These are phyloP conservation scores for Fusarium ambrosium DNA, from an alignment of 2,329 filamentous ascomycete species.

Conservation along the genomic window DNA sequence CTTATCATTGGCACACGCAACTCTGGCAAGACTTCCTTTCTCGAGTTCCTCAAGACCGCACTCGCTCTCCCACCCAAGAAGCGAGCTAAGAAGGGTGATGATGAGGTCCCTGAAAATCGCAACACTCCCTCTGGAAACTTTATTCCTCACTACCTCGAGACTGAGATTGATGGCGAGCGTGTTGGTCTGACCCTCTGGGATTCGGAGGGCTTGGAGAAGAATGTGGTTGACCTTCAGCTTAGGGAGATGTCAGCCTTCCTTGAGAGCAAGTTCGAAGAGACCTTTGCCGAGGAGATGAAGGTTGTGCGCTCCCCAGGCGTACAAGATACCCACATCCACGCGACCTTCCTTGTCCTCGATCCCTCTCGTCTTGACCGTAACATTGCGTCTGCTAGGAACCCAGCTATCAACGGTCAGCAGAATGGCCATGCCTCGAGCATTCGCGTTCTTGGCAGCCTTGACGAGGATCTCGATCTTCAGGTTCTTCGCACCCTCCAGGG, in stretches of 20 bases:
- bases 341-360: constrained; percentile 92
- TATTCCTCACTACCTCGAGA: constrained; percentile 90
- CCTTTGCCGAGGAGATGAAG: constrained; percentile 97
- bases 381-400: constrained; percentile 74
- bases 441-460: constrained; percentile 76
- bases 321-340: constrained; percentile 97
- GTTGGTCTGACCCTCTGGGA: constrained; percentile 97
- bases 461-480: constrained; percentile 91
- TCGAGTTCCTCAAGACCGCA: constrained; percentile 92
- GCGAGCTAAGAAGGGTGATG: constrained; percentile 68
- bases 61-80: constrained; percentile 87
- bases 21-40: constrained; percentile 95
- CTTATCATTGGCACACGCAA: constrained; percentile 89
- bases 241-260: constrained; percentile 92
- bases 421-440: constrained; percentile 58
- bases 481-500: constrained; percentile 88
- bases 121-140: constrained; percentile 76
- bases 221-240: constrained; percentile 92
- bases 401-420: constrained; percentile 64
- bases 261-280: constrained; percentile 98
- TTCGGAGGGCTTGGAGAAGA: constrained; percentile 94
- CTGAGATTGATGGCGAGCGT: constrained; percentile 92
- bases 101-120: constrained; percentile 70
- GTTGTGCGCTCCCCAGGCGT: constrained; percentile 92
- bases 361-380: constrained; percentile 88